Conservation (phyloP, 2,329 filamentous ascomycete species). For the Colletotrichum sp. region DNA sequence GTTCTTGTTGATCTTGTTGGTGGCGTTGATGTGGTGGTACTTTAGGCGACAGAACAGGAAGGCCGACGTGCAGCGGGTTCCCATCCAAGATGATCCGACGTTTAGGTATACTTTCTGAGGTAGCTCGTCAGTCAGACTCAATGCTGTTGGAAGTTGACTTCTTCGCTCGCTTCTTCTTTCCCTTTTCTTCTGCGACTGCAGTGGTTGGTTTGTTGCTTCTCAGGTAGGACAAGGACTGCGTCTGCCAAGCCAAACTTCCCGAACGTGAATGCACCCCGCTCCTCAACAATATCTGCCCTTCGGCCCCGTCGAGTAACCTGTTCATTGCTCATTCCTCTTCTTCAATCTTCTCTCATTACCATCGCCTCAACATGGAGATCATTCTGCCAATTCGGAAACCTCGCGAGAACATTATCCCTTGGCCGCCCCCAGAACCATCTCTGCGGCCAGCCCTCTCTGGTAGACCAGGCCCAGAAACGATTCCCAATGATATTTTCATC, state of each 20-base stretch:
- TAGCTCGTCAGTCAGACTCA: neutral
- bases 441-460: neutral
- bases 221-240: neutral
- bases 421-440: neutral
- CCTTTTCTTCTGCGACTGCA: neutral
- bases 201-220: neutral
- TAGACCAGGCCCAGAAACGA: neutral
- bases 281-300: neutral
- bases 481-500: neutral
- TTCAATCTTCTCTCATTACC: too few species aligned
- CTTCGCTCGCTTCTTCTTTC: neutral
- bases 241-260: neutral
- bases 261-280: neutral
- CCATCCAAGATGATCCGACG: constrained; percentile 20
- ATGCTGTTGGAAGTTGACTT: neutral
- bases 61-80: constrained; percentile 4
- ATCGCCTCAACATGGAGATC: too few species aligned
- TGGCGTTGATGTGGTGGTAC: constrained; percentile 14
- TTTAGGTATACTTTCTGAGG: neutral
- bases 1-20: constrained; percentile 12
- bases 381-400: neutral
- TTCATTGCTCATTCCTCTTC: too few species aligned
- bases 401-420: neutral
- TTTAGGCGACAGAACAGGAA: constrained; percentile 18
- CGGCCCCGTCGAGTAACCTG: too few species aligned